These are phyloP conservation scores for Chlorella variabilis DNA, from an alignment of 163 green algal genomes.

Conservation along the genomic window DNA sequence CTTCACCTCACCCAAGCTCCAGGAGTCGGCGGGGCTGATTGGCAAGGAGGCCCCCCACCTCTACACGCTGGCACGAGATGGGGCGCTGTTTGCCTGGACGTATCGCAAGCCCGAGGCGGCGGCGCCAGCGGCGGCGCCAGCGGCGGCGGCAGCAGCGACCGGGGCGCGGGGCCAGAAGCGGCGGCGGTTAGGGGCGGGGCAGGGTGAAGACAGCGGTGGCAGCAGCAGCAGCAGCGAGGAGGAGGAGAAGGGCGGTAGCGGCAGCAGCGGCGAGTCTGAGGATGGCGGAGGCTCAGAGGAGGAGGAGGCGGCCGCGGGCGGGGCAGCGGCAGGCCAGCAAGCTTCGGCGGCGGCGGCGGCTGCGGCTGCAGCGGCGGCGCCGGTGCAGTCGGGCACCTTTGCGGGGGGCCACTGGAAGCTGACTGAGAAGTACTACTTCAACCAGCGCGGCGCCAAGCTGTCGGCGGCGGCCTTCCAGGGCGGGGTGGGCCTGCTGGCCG, in stretches of 20 bases:
- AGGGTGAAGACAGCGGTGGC: constrained; percentile 2
- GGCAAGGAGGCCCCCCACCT: constrained; percentile 54
- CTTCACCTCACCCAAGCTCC: constrained; percentile 63
- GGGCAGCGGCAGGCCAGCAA: background rate
- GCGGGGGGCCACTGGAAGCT: constrained; percentile 72
- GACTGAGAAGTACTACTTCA: constrained; percentile 85
- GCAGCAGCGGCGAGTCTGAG: background rate
- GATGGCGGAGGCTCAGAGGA: background rate
- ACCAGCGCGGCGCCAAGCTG: constrained; percentile 73
- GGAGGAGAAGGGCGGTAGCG: constrained; percentile 5
- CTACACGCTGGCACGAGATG: constrained; percentile 87
- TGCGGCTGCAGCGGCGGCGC: constrained; percentile 12
- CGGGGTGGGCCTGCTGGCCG: constrained; percentile 79
- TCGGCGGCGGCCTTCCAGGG: constrained; percentile 75
- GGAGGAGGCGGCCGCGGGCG: background rate
- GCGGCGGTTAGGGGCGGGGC: constrained; percentile 14
- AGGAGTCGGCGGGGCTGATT: constrained; percentile 44
- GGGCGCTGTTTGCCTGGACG: constrained; percentile 88
- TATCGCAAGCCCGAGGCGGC: constrained; percentile 47
- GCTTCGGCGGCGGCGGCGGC: constrained; percentile 15
- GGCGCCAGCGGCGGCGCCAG: constrained; percentile 18
- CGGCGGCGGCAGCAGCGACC: background rate
- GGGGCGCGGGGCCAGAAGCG: constrained; percentile 18
- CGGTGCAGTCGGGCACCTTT: constrained; percentile 27
- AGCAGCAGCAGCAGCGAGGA: background rate